A percentile compares a stretch with the other conserved stretches of the same genome.
These are phyloP conservation scores for Vanderwaltozyma yarrowii DNA, from an alignment of 805 yeast species.

Conservation along the genomic window DNA sequence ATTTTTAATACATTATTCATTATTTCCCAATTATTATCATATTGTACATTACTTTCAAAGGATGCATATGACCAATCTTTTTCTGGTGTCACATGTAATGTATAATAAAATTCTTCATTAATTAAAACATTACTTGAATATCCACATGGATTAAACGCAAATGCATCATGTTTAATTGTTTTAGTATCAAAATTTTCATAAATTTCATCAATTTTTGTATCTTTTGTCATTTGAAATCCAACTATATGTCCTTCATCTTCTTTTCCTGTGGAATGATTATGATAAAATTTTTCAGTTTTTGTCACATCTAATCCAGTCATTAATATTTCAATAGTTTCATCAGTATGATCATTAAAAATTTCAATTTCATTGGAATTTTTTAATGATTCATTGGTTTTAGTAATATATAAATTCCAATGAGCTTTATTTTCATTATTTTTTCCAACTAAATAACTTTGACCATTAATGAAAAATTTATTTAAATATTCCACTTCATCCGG, in stretches of 20 bases:
- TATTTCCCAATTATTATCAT: conserved; percentile 34
- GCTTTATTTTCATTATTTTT: conserved; percentile 56
- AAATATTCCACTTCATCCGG: conserved; percentile 62
- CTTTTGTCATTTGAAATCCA: conserved; percentile 59
- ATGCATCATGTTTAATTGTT: conserved; percentile 62
- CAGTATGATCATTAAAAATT: conserved; percentile 24
- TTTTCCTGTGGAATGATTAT: conserved; percentile 3
- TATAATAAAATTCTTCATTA: conserved; percentile 55
- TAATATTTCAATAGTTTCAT: conserved; percentile 77
- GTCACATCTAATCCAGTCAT: conserved; percentile 73
- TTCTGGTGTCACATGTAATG: conserved; percentile 92
- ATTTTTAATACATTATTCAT: conserved; percentile 48
- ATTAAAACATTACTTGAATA: conserved; percentile 80
- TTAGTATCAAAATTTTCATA: conserved; percentile 30
- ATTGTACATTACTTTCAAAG: conserved; percentile 70
- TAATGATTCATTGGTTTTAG: conserved; percentile 31
- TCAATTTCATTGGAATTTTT: conserved; percentile 5
- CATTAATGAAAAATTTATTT: conserved; percentile 51
- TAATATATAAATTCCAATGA: conserved; percentile 84
- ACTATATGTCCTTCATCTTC: conserved; percentile 58
- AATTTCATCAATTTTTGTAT: conserved; percentile 52
- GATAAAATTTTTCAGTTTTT: not conserved
- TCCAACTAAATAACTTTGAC: conserved; percentile 70
- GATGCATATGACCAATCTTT: conserved; percentile 92
- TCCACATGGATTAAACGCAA: conserved; percentile 90